Base-by-base conservation (phyloP, 2,329 filamentous ascomycete genomes). In the Colletotrichum nymphaeae region DNA sequence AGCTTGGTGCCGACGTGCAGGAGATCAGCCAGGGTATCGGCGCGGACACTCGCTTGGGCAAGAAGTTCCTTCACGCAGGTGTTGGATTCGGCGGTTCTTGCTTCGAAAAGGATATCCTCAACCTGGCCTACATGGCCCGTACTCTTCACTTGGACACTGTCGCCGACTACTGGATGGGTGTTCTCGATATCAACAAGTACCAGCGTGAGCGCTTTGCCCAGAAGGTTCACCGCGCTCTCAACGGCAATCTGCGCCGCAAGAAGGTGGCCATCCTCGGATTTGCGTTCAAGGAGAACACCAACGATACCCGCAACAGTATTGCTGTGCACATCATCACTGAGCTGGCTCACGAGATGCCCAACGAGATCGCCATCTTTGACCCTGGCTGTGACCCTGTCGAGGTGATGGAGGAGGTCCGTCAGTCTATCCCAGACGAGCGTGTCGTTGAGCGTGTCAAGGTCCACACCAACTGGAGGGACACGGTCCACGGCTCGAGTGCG, bases 41-140 rank as follows among this genome's bases (percentile, higher is more conserved):
- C 63, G 85, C 91, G 49, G 94, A 96, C 78, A 87, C 87, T 8
- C 88, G 94, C 63, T 94, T 96, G 71, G 94, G 94, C 7, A 86
- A 88, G 74, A 90, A 92, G 80, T 94, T 95, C 82, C 86, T 96
- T 53, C 92, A 93, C 82, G 91, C 93, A 8, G 92, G 91, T 52
- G 89, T 95, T 42, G 94, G 94, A 19, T 96, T 95, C 78, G 93
- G 94, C 67, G 94, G 94, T 24, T 93, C 91, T 74, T 96, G 94
- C 82, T 95, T 96, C 86, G 91, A 93, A 81, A 96, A 96, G 83
- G 94, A 96, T 79, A 90, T 95, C 55, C 86, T 94, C 62, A 93
- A 89, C 81, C 84, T 96, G 49, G 89, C 92, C 22, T 95, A 95
- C 82, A 86, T 95, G 35, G 91, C 93, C 19, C 91, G 94, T 77